Base-by-base conservation (phyloP, 805 yeast genomes). In the Ogataea zsoltii region DNA sequence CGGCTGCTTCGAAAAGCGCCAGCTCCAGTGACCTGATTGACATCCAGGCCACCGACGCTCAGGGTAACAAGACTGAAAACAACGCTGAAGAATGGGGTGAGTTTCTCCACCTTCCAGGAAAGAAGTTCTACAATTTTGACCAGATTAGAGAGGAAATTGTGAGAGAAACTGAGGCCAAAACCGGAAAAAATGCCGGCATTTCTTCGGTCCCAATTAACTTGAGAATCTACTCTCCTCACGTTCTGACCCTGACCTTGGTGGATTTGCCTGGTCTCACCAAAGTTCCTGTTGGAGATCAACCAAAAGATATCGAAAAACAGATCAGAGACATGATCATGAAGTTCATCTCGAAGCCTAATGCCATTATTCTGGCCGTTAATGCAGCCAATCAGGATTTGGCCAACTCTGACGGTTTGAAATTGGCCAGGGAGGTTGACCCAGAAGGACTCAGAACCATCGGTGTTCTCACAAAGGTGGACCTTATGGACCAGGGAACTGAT, bases 231-330 rank as follows among this genome's bases (percentile, higher is more conserved):
- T 89, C 97, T 19, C 98, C 99, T 17, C 90, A 89, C 57, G 98
- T 92, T 37, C 75, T 92, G 54, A 91, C 97, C 15, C 79, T 92
- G 64, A 94, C 99, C 7, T 77, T 94, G 58, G 97, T 94, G 33
- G 99, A 94, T 70, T 77, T 94, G 60, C 99, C 99, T 9, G 99
- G 99, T 49, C 79, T 94, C 61, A 94, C 99, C 33, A 94, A 94
- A 66, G 99, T 94, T 31, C 99, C 99, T 3, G 97, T 94, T 45
- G 99, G 99, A 40, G 99, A 94, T 70, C 99, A 94, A 70, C 99
- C 99, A 44, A 85, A 87, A 59, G 99, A 94, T 67, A 94, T 94
- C 55, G 99, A 94, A 71, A 82, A 78, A 54, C 97, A 89, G 70
- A 94, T 94, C 60, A 83, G 90, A 62, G 96, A 90, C 53, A 85